phyloP scores from a whole-genome alignment of 352 stramenopile genomes.

The Hyaloperonospora arabidopsidis region DNA sequence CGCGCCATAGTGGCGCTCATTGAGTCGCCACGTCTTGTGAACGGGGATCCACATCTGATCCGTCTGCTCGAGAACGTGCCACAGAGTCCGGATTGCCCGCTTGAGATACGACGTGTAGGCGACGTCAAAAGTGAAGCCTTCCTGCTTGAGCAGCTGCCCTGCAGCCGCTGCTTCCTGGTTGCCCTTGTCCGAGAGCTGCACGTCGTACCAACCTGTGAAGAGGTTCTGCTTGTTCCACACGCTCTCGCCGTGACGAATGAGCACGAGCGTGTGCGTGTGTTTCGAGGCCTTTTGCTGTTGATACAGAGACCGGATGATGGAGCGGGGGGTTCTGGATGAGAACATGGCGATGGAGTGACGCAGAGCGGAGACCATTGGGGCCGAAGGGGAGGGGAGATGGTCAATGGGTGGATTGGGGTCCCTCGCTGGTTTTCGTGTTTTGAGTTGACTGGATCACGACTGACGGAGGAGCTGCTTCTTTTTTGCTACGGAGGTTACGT shows the following conservation, averaged over 20 bases:
- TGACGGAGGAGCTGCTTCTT: no score
- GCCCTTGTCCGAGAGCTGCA: constrained; percentile 85
- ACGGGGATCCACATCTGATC: constrained; percentile 94
- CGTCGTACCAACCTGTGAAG: constrained; percentile 93
- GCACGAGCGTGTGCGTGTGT: constrained; percentile 85
- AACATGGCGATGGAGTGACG: constrained; percentile 40
- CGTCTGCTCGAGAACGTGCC: constrained; percentile 91
- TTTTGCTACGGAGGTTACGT: no score
- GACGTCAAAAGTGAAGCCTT: constrained; percentile 92
- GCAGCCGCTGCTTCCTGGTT: constrained; percentile 88
- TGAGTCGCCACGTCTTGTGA: constrained; percentile 90
- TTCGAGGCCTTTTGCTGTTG: constrained; percentile 58
- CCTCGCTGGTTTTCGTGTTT: no score
- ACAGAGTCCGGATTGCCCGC: constrained; percentile 90
- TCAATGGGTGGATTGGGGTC: no score
- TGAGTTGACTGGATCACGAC: no score
- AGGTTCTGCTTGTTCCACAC: constrained; percentile 94
- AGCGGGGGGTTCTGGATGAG: constrained; percentile 13
- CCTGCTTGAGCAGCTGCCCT: constrained; percentile 84
- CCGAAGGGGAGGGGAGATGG: no score
- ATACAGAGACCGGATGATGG: constrained; percentile 30
- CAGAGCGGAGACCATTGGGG: constrained; percentile 49
- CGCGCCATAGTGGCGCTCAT: constrained; percentile 86
- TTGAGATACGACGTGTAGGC: constrained; percentile 94
- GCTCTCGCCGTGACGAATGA: constrained; percentile 91